phyloP scores from a whole-genome alignment of 805 yeast genomes.

The Saccharomycopsis synnaedendra region DNA sequence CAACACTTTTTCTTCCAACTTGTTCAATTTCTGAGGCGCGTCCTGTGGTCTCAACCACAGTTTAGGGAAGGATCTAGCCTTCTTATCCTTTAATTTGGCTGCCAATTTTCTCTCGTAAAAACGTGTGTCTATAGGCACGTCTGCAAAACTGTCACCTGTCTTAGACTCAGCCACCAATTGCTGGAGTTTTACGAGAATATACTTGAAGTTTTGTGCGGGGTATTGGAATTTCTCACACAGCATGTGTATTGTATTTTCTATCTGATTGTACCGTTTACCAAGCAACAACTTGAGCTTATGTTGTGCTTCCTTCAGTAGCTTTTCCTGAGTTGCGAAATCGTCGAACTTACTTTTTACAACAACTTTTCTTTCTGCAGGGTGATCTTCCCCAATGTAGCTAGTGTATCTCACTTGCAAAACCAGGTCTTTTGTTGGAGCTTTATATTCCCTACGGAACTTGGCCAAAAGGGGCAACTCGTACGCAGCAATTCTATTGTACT shows the following conservation, averaged over 20 bases:
- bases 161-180: slow-evolving; percentile 55
- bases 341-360: slow-evolving; percentile 34
- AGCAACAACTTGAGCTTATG: slow-evolving; percentile 75
- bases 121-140: slow-evolving; percentile 74
- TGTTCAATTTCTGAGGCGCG: slow-evolving; percentile 37
- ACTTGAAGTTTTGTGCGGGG: slow-evolving; percentile 79
- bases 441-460: slow-evolving; percentile 61
- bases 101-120: slow-evolving; percentile 30
- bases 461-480: slow-evolving; percentile 83
- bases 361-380: slow-evolving; percentile 64
- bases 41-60: slow-evolving; percentile 71
- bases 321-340: slow-evolving; percentile 29
- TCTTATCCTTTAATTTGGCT: slow-evolving; percentile 28
- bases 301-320: slow-evolving; percentile 36
- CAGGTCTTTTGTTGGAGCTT: slow-evolving; percentile 30
- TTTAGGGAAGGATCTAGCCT: slow-evolving; percentile 50
- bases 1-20: slow-evolving; percentile 3
- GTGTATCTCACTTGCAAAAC: slow-evolving; percentile 65
- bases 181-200: slow-evolving; percentile 51
- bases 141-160: slow-evolving; percentile 52
- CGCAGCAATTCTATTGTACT: slow-evolving; percentile 74
- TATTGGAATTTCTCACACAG: slow-evolving; percentile 56
- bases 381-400: slow-evolving; percentile 60
- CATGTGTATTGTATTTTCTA: slow-evolving; percentile 49
- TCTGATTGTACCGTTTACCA: slow-evolving; percentile 63